A percentile compares a stretch with the other conserved stretches of the same genome.
These are phyloP conservation scores for Chlorella sp. DNA, from an alignment of 139 green algal genomes.

Conservation along the genomic window DNA sequence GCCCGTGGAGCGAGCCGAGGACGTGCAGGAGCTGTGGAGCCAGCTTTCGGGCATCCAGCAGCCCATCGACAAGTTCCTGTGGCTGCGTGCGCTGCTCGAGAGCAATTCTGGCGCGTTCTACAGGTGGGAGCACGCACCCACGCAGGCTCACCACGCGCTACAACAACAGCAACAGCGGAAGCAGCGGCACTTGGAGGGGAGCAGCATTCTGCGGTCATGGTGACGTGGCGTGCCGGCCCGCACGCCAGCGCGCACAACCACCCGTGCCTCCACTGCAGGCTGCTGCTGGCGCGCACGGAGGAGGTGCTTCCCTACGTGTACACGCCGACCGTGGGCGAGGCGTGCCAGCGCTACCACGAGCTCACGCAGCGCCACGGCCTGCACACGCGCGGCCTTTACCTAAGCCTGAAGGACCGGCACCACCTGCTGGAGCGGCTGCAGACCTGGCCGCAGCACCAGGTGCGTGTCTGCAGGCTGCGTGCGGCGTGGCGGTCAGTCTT, in stretches of 20 bases:
- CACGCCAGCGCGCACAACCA: background rate
- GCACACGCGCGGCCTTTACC: conserved; percentile 37
- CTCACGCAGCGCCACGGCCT: conserved; percentile 30
- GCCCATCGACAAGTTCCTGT: no score
- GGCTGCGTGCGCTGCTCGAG: no score
- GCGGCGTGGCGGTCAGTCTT: no score
- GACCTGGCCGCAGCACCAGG: background rate
- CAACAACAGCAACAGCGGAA: no score
- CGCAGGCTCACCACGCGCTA: no score
- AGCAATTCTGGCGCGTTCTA: no score
- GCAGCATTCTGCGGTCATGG: background rate
- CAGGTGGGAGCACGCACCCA: background rate
- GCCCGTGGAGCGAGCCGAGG: no score
- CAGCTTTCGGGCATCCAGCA: no score
- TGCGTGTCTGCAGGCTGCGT: no score
- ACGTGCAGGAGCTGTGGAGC: no score
- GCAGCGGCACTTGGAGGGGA: no score
- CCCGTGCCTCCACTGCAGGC: conserved; percentile 4
- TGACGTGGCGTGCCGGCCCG: background rate
- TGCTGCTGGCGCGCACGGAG: conserved; percentile 10
- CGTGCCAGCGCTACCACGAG: conserved; percentile 71
- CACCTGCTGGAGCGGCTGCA: background rate
- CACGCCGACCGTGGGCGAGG: conserved; percentile 91
- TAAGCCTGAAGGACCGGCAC: conserved; percentile 39
- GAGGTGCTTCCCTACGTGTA: conserved; percentile 79